These are phyloP conservation scores for Venturia effusa DNA, from an alignment of 2,329 filamentous ascomycete species.

Conservation along the genomic window DNA sequence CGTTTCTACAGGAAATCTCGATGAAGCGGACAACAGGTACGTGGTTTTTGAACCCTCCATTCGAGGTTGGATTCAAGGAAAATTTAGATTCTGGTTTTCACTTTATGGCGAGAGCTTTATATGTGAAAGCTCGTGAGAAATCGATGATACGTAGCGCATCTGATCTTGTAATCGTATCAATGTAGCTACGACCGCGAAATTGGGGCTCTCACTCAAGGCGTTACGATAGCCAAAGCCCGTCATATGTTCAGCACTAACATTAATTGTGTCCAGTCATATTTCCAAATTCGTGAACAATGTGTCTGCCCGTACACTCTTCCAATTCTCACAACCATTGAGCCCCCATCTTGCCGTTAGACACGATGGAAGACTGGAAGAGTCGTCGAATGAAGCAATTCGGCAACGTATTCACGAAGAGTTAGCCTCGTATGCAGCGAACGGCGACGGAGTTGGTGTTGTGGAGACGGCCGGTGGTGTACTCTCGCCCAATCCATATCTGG, in stretches of 20 bases:
- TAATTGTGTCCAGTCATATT: slow-evolving; percentile 44
- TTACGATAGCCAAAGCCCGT: no score
- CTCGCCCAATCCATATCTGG: slow-evolving; percentile 66
- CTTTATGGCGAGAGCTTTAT: no score
- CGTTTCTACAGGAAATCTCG: slow-evolving; percentile 61
- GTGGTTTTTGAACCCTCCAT: not conserved
- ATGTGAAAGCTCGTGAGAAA: no score
- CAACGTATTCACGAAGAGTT: slow-evolving; percentile 29
- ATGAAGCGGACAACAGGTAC: slow-evolving; percentile 62
- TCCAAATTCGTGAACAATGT: slow-evolving; percentile 44
- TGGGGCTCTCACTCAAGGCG: no score
- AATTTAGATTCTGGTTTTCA: no score
- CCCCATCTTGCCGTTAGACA: slow-evolving; percentile 59
- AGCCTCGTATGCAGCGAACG: slow-evolving; percentile 29
- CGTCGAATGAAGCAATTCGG: slow-evolving; percentile 3
- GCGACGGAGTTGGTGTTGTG: slow-evolving; percentile 53
- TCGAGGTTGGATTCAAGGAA: no score
- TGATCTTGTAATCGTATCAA: no score
- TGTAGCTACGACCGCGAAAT: no score
- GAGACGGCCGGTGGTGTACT: slow-evolving; percentile 79
- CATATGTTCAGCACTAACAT: not conserved
- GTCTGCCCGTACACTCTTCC: slow-evolving; percentile 52
- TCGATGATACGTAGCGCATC: no score
- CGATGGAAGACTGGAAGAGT: slow-evolving; percentile 1
- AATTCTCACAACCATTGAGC: slow-evolving; percentile 65